Percentiles rank a stretch among this genome's conserved stretches.
Evolutionary conservation across 805 yeast genomes (phyloP).

Genomic region (Pichia paraexigua): DNA sequence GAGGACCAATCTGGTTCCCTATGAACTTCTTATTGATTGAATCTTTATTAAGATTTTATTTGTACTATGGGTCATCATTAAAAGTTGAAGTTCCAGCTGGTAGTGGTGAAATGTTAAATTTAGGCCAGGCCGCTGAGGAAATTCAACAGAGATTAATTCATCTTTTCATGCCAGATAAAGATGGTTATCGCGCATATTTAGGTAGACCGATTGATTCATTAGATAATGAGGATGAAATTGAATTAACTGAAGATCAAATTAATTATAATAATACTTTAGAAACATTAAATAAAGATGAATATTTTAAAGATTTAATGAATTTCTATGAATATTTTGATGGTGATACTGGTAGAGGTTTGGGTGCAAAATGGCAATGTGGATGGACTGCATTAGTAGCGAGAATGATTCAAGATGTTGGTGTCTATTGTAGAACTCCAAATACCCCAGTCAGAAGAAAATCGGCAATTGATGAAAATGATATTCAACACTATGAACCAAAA

Average conservation of each 20-base stretch:
- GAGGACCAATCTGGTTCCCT: conserved; percentile 98
- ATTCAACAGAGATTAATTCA: conserved; percentile 78
- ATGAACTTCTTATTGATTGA: conserved; percentile 80
- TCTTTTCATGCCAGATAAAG: conserved; percentile 61
- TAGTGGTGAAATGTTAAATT: conserved; percentile 64
- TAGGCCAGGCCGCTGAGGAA: conserved; percentile 88
- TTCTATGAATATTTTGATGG: conserved; percentile 90
- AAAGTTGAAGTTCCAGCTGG: conserved; percentile 86
- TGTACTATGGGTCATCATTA: conserved; percentile 80
- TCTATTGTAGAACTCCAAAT: conserved; percentile 49
- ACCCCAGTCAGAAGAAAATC: conserved; percentile 24
- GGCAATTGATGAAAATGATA: conserved; percentile 26
- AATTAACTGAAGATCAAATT: conserved; percentile 42
- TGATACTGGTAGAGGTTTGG: conserved; percentile 89
- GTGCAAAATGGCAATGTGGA: conserved; percentile 92
- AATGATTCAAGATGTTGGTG: conserved; percentile 84
- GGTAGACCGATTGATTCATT: conserved; percentile 39
- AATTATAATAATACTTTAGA: conserved; percentile 41
- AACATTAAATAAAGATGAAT: conserved; percentile 47
- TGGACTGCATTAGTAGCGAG: conserved; percentile 94
- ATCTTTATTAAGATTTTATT: conserved; percentile 75
- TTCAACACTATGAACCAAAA: conserved; percentile 38
- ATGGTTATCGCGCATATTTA: conserved; percentile 62
- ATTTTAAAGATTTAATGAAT: conserved; percentile 67
- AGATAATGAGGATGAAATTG: conserved; percentile 33